Conservation (phyloP, 2,329 filamentous ascomycete species). For the Verticillium longisporum region DNA sequence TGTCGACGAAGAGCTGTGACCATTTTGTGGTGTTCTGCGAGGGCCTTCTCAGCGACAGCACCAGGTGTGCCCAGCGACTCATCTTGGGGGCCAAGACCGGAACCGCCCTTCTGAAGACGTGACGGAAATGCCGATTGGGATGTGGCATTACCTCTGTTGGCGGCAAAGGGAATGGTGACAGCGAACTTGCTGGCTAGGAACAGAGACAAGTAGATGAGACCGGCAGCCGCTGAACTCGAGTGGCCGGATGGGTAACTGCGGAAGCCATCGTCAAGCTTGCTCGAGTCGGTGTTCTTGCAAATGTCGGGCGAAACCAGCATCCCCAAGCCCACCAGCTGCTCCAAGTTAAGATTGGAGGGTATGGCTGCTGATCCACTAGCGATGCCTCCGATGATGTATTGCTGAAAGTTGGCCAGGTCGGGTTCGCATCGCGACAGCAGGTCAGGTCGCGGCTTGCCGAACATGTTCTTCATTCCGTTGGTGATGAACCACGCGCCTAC, state of each 20-base stretch:
- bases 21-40: slow-evolving; percentile 26
- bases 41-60: slow-evolving; percentile 17
- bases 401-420: slow-evolving; percentile 55
- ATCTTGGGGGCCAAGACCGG: background rate
- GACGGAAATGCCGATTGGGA: slow-evolving; percentile 67
- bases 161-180: slow-evolving; percentile 65
- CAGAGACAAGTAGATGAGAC: slow-evolving; percentile 77
- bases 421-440: slow-evolving; percentile 74
- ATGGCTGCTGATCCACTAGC: slow-evolving; percentile 28
- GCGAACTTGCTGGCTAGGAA: slow-evolving; percentile 81
- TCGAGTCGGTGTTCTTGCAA: slow-evolving; percentile 58
- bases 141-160: slow-evolving; percentile 35
- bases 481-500: slow-evolving; percentile 73
- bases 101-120: background rate
- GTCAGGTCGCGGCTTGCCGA: slow-evolving; percentile 70
- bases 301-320: slow-evolving; percentile 67
- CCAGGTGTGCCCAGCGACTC: background rate
- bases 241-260: slow-evolving; percentile 60
- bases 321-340: slow-evolving; percentile 42
- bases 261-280: slow-evolving; percentile 71
- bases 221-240: slow-evolving; percentile 65
- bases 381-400: slow-evolving; percentile 58
- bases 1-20: slow-evolving; percentile 56
- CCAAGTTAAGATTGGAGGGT: slow-evolving; percentile 5
- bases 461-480: slow-evolving; percentile 75